These are phyloP conservation scores for Groenewaldozyma tartarivorans DNA, from an alignment of 805 yeast genomes.

Conservation along the genomic window DNA sequence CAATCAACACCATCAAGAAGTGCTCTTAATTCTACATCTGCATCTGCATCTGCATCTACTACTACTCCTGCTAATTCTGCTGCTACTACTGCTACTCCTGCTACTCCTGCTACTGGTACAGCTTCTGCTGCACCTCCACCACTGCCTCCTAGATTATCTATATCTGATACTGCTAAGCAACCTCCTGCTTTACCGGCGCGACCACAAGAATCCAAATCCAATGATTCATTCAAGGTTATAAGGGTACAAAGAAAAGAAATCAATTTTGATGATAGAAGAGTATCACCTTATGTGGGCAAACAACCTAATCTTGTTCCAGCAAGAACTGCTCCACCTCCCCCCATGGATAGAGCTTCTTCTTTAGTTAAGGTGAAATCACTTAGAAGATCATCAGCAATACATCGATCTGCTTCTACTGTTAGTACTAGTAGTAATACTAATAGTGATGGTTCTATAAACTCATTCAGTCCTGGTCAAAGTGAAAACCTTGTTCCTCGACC, in stretches of 20 bases:
- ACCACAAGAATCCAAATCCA: background rate
- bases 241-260: slow-evolving; percentile 54
- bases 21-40: slow-evolving; percentile 4
- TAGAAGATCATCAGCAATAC: background rate
- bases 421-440: background rate
- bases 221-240: slow-evolving; percentile 55
- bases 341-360: slow-evolving; percentile 18
- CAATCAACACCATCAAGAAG: slow-evolving; percentile 1
- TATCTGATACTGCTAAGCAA: slow-evolving; percentile 8
- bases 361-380: slow-evolving; percentile 5
- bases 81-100: too few species aligned
- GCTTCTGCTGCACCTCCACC: too few species aligned
- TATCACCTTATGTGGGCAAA: slow-evolving; percentile 49
- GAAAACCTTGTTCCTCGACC: slow-evolving; percentile 22
- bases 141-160: too few species aligned
- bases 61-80: slow-evolving; percentile 4
- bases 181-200: slow-evolving; percentile 5
- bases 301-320: slow-evolving; percentile 53
- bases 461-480: slow-evolving; percentile 20
- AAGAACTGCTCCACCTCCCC: slow-evolving; percentile 41
- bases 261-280: slow-evolving; percentile 71
- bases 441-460: slow-evolving; percentile 6
- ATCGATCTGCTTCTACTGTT: background rate
- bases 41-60: slow-evolving; percentile 2
- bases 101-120: too few species aligned